Evolutionary conservation across 2,329 filamentous ascomycete genomes (phyloP).

Genomic region (Ustilaginoidea virens): DNA sequence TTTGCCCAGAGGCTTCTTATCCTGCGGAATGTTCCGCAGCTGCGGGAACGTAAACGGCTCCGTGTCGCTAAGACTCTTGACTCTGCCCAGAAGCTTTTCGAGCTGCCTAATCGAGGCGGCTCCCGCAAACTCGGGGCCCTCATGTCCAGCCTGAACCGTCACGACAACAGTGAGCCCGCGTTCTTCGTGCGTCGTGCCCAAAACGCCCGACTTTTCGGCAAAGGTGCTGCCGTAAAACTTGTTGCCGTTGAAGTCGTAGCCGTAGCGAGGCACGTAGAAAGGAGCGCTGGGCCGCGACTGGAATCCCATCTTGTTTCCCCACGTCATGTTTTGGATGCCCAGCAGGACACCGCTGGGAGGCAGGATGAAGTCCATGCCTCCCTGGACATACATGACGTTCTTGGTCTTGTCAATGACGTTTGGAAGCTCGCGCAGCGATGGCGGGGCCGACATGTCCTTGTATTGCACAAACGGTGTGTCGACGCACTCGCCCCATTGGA

Average conservation of each 20-base stretch:
- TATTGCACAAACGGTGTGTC: slow-evolving; percentile 4
- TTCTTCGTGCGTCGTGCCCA: slow-evolving; percentile 59
- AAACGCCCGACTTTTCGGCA: slow-evolving; percentile 47
- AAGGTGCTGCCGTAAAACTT: no score
- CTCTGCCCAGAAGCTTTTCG: slow-evolving; percentile 60
- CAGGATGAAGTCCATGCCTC: slow-evolving; percentile 52
- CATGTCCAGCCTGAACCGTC: slow-evolving; percentile 51
- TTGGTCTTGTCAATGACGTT: slow-evolving; percentile 58
- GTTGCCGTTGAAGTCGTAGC: slow-evolving; percentile 26
- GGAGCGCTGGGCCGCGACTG: slow-evolving; percentile 40
- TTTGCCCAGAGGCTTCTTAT: slow-evolving; percentile 8
- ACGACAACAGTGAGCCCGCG: slow-evolving; percentile 58
- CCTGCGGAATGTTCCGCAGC: slow-evolving; percentile 8
- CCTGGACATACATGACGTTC: slow-evolving; percentile 61
- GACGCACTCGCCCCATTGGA: slow-evolving; percentile 7
- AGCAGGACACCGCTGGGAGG: slow-evolving; percentile 55
- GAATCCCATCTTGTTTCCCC: slow-evolving; percentile 58
- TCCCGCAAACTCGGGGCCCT: slow-evolving; percentile 53
- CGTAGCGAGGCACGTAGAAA: slow-evolving; percentile 45
- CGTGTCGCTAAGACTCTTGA: slow-evolving; percentile 35
- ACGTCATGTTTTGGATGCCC: slow-evolving; percentile 70
- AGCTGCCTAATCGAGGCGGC: slow-evolving; percentile 54
- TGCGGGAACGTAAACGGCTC: slow-evolving; percentile 18
- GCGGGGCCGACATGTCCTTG: slow-evolving; percentile 23
- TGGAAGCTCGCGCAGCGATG: slow-evolving; percentile 44